Conservation (phyloP, 148 eudicot species). For the Rhododendron molle region DNA sequence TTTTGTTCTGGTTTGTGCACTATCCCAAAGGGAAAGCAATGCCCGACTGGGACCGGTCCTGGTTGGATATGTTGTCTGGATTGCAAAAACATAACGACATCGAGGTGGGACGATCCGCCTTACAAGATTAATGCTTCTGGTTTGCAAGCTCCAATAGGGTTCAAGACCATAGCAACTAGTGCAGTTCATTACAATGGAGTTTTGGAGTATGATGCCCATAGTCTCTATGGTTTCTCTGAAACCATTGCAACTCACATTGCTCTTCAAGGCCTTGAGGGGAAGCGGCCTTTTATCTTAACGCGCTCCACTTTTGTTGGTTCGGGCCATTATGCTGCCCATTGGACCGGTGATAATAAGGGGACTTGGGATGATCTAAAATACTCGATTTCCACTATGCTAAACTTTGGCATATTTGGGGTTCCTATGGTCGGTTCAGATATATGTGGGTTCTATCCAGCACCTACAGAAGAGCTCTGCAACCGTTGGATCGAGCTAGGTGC, state of each 20-base stretch:
- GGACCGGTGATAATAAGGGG: conserved; percentile 95
- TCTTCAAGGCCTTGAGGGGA: conserved; percentile 67
- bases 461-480: conserved; percentile 92
- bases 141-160: conserved; percentile 50
- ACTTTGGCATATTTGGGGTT: conserved; percentile 87
- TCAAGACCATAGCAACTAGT: conserved; percentile 92
- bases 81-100: conserved; percentile 78
- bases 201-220: conserved; percentile 90
- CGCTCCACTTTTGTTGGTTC: conserved; percentile 92
- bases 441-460: conserved; percentile 90
- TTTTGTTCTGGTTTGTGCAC: conserved; percentile 86
- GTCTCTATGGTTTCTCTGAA: conserved; percentile 79
- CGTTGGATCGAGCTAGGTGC: conserved; percentile 98
- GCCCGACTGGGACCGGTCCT: conserved; percentile 79
- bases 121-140: conserved; percentile 96
- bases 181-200: conserved; percentile 92
- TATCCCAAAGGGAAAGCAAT: conserved; percentile 55
- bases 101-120: conserved; percentile 94
- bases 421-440: conserved; percentile 99
- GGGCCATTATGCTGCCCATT: conserved; percentile 85
- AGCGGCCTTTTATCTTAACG: conserved; percentile 80
- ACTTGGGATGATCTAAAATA: conserved; percentile 77
- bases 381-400: conserved; percentile 82
- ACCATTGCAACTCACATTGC: conserved; percentile 87
- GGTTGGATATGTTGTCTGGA: conserved; percentile 91